A percentile compares a stretch with the other conserved stretches of the same genome.
Conservation (phyloP, 768 basidiomycete genomes). For the Aureoboletus auriporus region DNA sequence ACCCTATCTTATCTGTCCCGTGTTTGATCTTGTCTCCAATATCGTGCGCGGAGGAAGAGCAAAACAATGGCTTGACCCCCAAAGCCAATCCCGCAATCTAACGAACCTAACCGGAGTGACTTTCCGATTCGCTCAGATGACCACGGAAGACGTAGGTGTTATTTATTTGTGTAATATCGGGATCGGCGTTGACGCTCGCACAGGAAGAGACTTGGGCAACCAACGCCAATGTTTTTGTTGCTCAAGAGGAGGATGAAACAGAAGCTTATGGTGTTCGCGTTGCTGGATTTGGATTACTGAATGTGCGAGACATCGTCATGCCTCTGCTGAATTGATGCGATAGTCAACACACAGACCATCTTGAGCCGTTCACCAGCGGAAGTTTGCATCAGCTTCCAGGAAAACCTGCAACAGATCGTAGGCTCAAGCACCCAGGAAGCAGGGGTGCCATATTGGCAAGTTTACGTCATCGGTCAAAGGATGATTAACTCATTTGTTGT, state of each 20-base stretch:
- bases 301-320: conserved; percentile 39
- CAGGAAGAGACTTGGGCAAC: conserved; percentile 90
- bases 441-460: conserved; percentile 63
- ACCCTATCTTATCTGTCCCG: conserved; percentile 68
- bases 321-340: conserved; percentile 1
- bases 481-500: conserved; percentile 3
- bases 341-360: conserved; percentile 41
- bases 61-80: conserved; percentile 56
- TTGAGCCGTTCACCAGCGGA: conserved; percentile 51
- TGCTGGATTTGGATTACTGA: conserved; percentile 79
- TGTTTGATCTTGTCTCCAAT: conserved; percentile 76
- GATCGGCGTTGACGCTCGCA: neutral
- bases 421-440: conserved; percentile 50
- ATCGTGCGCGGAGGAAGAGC: conserved; percentile 62
- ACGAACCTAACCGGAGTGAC: conserved; percentile 48
- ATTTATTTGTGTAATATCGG: neutral
- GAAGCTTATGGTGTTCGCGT: conserved; percentile 78
- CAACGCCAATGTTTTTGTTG: conserved; percentile 89
- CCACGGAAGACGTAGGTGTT: conserved; percentile 73
- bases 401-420: conserved; percentile 52
- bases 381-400: conserved; percentile 52
- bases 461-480: conserved; percentile 1
- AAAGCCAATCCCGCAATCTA: conserved; percentile 35
- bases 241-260: conserved; percentile 92
- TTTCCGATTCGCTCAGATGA: conserved; percentile 81